Percentiles rank a stretch among this genome's conserved stretches.
Conservation (phyloP, 768 basidiomycete genomes). For the Collybiopsis luxurians region DNA sequence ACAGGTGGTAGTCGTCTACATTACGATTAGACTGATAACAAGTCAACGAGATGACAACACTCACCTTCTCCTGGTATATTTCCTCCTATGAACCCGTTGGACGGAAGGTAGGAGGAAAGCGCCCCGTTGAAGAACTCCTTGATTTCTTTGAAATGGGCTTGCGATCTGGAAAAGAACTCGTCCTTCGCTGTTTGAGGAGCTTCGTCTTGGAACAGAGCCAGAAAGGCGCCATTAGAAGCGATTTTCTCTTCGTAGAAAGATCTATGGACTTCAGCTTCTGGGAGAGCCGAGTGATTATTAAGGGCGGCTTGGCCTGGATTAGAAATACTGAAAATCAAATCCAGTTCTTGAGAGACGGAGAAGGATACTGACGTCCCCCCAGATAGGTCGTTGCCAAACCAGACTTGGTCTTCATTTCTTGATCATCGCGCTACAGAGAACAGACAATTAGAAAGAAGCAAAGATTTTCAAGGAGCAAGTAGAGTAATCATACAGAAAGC, state of each 20-base stretch:
- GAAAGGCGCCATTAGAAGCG: slow-evolving; percentile 34
- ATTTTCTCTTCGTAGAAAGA: slow-evolving; percentile 44
- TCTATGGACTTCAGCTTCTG: slow-evolving; percentile 33
- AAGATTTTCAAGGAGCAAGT: not conserved
- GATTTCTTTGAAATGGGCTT: slow-evolving; percentile 35
- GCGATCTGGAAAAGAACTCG: slow-evolving; percentile 37
- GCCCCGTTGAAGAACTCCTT: slow-evolving; percentile 33
- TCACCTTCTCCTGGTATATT: slow-evolving; percentile 39
- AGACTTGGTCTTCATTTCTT: slow-evolving; percentile 1
- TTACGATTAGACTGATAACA: not conserved
- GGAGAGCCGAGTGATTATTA: slow-evolving; percentile 28
- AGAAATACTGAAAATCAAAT: too few relatives aligned
- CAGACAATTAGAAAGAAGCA: not conserved
- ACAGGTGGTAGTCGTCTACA: slow-evolving; percentile 49
- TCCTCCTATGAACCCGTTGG: slow-evolving; percentile 46
- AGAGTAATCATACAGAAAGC: slow-evolving; percentile 29
- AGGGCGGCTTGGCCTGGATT: slow-evolving; percentile 47
- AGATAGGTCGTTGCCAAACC: slow-evolving; percentile 31
- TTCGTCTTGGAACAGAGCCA: slow-evolving; percentile 38
- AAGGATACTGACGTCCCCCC: slow-evolving; percentile 37
- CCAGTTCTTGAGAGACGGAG: too few relatives aligned
- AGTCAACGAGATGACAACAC: not conserved
- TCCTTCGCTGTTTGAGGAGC: slow-evolving; percentile 32
- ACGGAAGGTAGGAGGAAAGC: slow-evolving; percentile 38
- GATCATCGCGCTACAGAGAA: not conserved